These are phyloP conservation scores for Cutaneotrichosporon arboriforme DNA, from an alignment of 1,284 basidiomycete genomes.

Conservation along the genomic window DNA sequence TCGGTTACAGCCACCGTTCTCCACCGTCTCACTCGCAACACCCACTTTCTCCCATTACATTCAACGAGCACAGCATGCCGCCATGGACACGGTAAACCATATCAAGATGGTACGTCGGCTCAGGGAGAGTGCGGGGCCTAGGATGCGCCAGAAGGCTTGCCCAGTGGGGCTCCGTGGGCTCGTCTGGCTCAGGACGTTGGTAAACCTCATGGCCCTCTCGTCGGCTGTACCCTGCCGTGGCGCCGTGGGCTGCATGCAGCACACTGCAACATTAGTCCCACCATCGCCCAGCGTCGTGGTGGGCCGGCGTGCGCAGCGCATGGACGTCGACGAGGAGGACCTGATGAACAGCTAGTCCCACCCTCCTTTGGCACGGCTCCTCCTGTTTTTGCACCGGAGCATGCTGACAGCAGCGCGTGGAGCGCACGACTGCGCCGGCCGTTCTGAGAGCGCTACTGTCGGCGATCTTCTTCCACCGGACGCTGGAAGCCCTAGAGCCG, in stretches of 20 bases:
- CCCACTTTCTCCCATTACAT: background rate
- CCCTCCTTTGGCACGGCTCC: too few species aligned
- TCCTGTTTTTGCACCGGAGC: too few species aligned
- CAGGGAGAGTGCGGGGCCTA: background rate
- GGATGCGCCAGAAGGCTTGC: background rate
- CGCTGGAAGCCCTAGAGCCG: slow-evolving; percentile 34
- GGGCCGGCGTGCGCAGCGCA: too few species aligned
- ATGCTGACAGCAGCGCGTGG: slow-evolving; percentile 18
- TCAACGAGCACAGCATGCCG: slow-evolving; percentile 2
- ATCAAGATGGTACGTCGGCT: slow-evolving; percentile 20
- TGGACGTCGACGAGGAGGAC: too few species aligned
- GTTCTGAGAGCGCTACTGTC: slow-evolving; percentile 31
- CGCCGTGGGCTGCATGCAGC: too few species aligned
- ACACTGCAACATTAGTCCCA: too few species aligned
- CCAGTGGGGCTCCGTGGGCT: background rate
- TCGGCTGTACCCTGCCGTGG: too few species aligned
- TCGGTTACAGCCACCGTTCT: too few species aligned
- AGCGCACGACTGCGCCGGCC: slow-evolving; percentile 24
- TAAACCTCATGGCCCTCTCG: too few species aligned
- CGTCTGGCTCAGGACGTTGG: too few species aligned
- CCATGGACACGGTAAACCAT: slow-evolving; percentile 30
- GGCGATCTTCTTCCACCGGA: slow-evolving; percentile 43
- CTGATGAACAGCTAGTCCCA: too few species aligned
- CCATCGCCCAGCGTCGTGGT: too few species aligned
- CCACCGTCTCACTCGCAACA: background rate